These are phyloP conservation scores for Silene latifolia DNA, from an alignment of 148 eudicot species.

Conservation along the genomic window DNA sequence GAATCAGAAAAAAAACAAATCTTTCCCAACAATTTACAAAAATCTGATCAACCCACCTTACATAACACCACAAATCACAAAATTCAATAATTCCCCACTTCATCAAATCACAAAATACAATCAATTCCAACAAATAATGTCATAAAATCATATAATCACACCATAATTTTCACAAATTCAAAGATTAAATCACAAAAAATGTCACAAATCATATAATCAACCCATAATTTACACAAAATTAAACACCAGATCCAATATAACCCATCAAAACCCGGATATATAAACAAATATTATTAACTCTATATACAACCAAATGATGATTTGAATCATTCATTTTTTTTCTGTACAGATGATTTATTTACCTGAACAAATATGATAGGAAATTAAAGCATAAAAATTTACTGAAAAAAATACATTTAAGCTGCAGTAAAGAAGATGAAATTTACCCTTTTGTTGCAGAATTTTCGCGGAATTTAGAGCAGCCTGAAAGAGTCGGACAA, in stretches of 20 bases:
- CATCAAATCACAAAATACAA: constrained; percentile 18
- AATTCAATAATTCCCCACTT: constrained; percentile 25
- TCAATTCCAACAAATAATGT: neutral
- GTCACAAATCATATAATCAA: constrained; percentile 3
- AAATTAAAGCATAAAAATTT: neutral
- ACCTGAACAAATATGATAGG: neutral
- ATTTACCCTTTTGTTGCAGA: constrained; percentile 12
- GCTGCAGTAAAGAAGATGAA: neutral
- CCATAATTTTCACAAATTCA: neutral
- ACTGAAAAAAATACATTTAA: neutral
- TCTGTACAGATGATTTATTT: constrained; percentile 11
- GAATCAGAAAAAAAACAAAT: neutral
- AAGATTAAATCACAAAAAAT: too few species aligned
- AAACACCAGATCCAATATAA: constrained; percentile 21
- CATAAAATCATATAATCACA: neutral
- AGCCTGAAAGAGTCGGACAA: constrained; percentile 18
- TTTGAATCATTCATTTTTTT: neutral
- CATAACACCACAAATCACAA: neutral
- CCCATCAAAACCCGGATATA: neutral
- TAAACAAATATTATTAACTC: neutral
- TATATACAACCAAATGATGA: neutral
- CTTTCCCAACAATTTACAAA: constrained; percentile 3
- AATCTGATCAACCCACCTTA: constrained; percentile 11
- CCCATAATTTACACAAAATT: neutral
- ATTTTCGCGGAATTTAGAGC: neutral